Conservation (phyloP, 2,329 filamentous ascomycete species). For the Corinectria fuckeliana region DNA sequence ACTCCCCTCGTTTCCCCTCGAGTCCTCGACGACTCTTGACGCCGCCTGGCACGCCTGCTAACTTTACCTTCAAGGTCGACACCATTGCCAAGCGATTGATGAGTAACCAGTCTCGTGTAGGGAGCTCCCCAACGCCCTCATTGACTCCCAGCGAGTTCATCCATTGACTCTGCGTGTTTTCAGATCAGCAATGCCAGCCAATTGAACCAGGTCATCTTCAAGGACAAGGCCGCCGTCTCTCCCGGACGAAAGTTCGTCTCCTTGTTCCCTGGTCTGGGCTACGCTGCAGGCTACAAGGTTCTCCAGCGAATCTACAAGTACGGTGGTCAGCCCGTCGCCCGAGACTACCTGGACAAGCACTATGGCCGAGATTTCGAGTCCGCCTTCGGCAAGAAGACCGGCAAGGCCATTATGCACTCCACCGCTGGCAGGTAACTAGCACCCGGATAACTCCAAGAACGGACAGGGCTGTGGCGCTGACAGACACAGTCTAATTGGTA, state of each 20-base stretch:
- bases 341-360: constrained; percentile 84
- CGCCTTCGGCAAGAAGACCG: constrained; percentile 93
- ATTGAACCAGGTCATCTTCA: constrained; percentile 94
- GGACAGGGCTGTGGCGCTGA: constrained; percentile 20
- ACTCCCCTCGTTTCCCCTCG: constrained; percentile 14
- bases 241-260: constrained; percentile 84
- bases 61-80: constrained; percentile 70
- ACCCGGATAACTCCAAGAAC: background rate
- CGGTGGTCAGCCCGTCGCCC: constrained; percentile 92
- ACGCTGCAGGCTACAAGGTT: constrained; percentile 97
- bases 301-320: constrained; percentile 99
- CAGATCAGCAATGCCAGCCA: constrained; percentile 55
- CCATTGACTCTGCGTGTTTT: constrained; percentile 22
- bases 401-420: constrained; percentile 98
- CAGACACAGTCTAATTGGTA: constrained; percentile 80
- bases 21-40: constrained; percentile 5
- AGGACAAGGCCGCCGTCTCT: constrained; percentile 78
- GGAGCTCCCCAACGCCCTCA: constrained; percentile 57
- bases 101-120: constrained; percentile 81
- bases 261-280: constrained; percentile 94
- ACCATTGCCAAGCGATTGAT: constrained; percentile 98
- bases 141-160: background rate
- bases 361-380: constrained; percentile 84
- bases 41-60: constrained; percentile 23
- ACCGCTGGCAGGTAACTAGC: constrained; percentile 80